Evolutionary conservation across 2,329 filamentous ascomycete species (phyloP).

Genomic region (Colletotrichum chrysophilum): DNA sequence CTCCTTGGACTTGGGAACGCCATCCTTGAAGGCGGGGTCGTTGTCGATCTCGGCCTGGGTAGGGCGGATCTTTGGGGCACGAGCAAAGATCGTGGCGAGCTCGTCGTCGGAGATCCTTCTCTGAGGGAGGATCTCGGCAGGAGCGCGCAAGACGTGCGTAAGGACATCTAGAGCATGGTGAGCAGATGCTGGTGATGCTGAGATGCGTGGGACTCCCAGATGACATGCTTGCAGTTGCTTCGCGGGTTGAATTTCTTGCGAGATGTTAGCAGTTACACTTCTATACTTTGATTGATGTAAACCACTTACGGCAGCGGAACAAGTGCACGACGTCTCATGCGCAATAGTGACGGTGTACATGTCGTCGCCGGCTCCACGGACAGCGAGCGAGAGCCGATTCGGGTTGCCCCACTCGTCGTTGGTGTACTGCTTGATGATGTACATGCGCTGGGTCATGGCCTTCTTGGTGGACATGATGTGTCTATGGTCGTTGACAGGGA

Average conservation of each 20-base stretch:
- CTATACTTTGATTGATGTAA: not conserved
- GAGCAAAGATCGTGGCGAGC: not conserved
- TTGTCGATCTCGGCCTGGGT: not conserved
- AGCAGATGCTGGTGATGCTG: not conserved
- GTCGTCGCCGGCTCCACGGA: not conserved
- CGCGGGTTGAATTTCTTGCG: not conserved
- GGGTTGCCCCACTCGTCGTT: not conserved
- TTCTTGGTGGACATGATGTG: not conserved
- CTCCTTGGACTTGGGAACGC: not conserved
- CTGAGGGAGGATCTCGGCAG: slow-evolving; percentile 6
- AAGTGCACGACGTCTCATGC: not conserved
- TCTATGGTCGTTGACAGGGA: not conserved
- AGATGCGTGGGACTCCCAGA: not conserved
- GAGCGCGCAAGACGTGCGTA: slow-evolving; percentile 8
- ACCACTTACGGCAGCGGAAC: not conserved
- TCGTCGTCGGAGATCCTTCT: not conserved
- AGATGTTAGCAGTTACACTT: not conserved
- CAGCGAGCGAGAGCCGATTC: not conserved
- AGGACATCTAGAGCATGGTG: slow-evolving; percentile 4
- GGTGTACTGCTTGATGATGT: not conserved
- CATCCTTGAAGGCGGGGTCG: slow-evolving; percentile 8
- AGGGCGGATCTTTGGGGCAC: not conserved
- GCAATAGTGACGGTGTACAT: slow-evolving; percentile 1
- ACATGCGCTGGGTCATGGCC: slow-evolving; percentile 4
- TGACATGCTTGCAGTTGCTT: slow-evolving; percentile 19